These are phyloP conservation scores for Alternaria sp. DNA, from an alignment of 2,329 filamentous ascomycete species.

Conservation along the genomic window DNA sequence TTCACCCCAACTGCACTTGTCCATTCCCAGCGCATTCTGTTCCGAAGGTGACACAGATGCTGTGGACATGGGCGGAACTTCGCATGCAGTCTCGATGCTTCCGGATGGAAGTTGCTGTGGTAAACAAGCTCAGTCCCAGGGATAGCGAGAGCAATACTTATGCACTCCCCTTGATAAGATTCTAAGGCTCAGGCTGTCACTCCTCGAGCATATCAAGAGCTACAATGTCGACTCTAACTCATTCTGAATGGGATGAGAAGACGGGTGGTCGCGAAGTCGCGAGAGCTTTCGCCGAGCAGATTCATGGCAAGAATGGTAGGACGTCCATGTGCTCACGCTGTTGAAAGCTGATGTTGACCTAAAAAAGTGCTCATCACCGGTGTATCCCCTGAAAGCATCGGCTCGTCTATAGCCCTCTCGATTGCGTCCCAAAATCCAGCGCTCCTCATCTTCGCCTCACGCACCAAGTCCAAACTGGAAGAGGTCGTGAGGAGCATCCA, in stretches of 20 bases:
- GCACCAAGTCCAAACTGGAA: constrained; percentile 52
- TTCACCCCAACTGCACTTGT: neutral
- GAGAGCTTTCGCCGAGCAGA: constrained; percentile 34
- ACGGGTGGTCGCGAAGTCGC: constrained; percentile 42
- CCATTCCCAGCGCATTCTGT: neutral
- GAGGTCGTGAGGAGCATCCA: constrained; percentile 47
- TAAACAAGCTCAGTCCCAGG: neutral
- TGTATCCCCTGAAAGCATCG: constrained; percentile 38
- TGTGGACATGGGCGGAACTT: neutral
- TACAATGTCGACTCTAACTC: constrained; percentile 32
- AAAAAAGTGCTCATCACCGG: constrained; percentile 48
- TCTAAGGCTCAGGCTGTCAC: neutral
- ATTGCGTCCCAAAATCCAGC: constrained; percentile 36
- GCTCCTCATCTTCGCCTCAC: constrained; percentile 48
- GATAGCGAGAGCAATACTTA: neutral
- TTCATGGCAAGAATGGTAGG: constrained; percentile 36
- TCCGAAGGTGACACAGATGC: neutral
- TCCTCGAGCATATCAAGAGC: accelerated
- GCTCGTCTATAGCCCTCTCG: constrained; percentile 35
- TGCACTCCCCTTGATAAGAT: neutral
- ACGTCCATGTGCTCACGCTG: accelerated
- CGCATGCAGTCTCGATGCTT: neutral
- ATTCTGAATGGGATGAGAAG: constrained; percentile 42
- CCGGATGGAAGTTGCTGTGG: neutral
- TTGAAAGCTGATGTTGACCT: neutral